Percentiles rank a stretch among this genome's conserved stretches.
Conservation (phyloP, 768 basidiomycete species). For the Pleurotus citrinopileatus region DNA sequence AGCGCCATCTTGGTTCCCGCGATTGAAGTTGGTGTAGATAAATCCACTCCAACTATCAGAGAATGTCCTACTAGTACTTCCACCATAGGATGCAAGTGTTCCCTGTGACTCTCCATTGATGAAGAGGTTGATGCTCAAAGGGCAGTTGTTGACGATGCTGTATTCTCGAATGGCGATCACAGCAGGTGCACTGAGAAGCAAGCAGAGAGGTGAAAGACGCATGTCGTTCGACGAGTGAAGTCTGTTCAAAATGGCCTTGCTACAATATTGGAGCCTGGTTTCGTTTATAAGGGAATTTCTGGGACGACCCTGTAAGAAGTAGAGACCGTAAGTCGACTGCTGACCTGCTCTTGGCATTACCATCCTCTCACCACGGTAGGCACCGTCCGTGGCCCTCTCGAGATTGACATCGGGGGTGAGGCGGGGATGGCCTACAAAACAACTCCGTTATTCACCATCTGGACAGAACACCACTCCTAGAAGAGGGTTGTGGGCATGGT, state of each 20-base stretch:
- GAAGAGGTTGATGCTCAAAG: constrained; percentile 18
- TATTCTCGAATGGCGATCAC: constrained; percentile 7
- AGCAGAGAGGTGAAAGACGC: neutral
- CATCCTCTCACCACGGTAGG: neutral
- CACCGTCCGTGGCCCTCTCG: neutral
- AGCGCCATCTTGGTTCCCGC: constrained; percentile 20
- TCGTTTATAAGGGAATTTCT: too few relatives aligned
- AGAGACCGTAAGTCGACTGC: neutral
- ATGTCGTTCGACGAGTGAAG: neutral
- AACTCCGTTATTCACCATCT: too few relatives aligned
- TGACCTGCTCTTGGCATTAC: constrained; percentile 5
- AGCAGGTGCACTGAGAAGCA: neutral
- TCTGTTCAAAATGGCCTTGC: neutral
- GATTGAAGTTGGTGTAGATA: constrained; percentile 26
- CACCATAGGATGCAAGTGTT: constrained; percentile 17
- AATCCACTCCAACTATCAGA: constrained; percentile 20
- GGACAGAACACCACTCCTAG: neutral
- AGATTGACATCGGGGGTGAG: neutral
- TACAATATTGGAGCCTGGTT: too few relatives aligned
- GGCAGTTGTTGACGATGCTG: constrained; percentile 24
- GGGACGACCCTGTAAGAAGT: neutral
- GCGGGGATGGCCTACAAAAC: neutral
- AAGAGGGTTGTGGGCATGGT: neutral
- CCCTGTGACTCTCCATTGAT: constrained; percentile 22
- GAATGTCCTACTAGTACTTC: constrained; percentile 12